Conservation (phyloP, 2,329 filamentous ascomycete genomes). For the Trichoderma asperellum region DNA sequence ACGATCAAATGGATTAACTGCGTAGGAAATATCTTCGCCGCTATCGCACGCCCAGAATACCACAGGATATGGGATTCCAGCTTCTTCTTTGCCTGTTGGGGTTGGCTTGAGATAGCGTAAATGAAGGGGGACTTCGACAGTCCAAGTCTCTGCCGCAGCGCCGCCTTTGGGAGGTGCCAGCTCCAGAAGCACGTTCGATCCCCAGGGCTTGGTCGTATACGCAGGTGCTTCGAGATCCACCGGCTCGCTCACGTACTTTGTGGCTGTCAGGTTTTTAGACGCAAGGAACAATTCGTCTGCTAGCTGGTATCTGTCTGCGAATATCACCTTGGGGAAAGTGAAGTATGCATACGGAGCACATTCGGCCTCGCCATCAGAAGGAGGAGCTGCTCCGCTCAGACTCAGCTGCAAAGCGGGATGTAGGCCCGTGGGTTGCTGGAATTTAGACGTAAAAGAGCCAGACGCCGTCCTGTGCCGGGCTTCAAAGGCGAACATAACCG, state of each 20-base stretch:
- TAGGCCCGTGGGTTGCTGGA: constrained; percentile 74
- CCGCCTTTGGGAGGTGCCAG: constrained; percentile 58
- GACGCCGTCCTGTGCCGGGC: constrained; percentile 70
- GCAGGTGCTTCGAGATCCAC: constrained; percentile 90
- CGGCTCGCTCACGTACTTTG: constrained; percentile 72
- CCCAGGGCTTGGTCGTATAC: constrained; percentile 78
- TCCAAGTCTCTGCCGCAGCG: constrained; percentile 56
- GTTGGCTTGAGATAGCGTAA: constrained; percentile 77
- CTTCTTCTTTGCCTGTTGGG: constrained; percentile 54
- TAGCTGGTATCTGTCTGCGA: constrained; percentile 87
- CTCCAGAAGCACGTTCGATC: constrained; percentile 76
- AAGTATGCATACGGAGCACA: constrained; percentile 81
- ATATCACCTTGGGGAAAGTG: constrained; percentile 78
- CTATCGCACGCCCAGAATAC: constrained; percentile 90
- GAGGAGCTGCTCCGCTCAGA: constrained; percentile 58
- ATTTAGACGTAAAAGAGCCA: constrained; percentile 63
- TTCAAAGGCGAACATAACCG: constrained; percentile 82
- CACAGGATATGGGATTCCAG: constrained; percentile 75
- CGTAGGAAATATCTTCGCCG: constrained; percentile 67
- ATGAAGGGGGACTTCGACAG: constrained; percentile 77
- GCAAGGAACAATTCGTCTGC: constrained; percentile 74
- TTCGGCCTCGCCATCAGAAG: constrained; percentile 41
- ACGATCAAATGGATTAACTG: constrained; percentile 82
- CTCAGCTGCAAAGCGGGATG: constrained; percentile 78
- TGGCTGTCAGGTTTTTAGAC: constrained; percentile 74